These are phyloP conservation scores for Hericium coralloides DNA, from an alignment of 768 basidiomycete genomes.

Conservation along the genomic window DNA sequence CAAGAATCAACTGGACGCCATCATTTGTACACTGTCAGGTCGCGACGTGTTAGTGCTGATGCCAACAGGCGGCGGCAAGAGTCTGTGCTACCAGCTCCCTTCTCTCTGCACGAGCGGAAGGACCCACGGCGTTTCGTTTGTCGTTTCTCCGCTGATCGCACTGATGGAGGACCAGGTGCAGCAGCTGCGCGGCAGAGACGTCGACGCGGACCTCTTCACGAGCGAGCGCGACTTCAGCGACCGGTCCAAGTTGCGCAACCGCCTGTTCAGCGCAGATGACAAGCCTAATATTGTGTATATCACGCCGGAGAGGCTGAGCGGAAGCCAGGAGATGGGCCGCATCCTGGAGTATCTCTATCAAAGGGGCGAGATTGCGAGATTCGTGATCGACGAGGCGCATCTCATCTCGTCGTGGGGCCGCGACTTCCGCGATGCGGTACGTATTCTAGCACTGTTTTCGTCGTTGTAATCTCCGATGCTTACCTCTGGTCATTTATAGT, in stretches of 20 bases:
- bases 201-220: slow-evolving; percentile 51
- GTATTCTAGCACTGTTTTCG: neutral
- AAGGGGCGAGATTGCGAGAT: slow-evolving; percentile 59
- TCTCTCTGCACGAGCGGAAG: slow-evolving; percentile 67
- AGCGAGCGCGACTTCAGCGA: slow-evolving; percentile 24
- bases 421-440: slow-evolving; percentile 52
- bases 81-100: slow-evolving; percentile 84
- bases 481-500: slow-evolving; percentile 21
- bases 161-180: slow-evolving; percentile 87
- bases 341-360: slow-evolving; percentile 53
- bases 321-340: slow-evolving; percentile 44
- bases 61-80: slow-evolving; percentile 94
- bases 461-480: neutral
- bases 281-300: slow-evolving; percentile 74
- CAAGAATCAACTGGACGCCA: slow-evolving; percentile 78
- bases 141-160: slow-evolving; percentile 81
- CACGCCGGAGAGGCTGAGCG: slow-evolving; percentile 83
- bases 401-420: slow-evolving; percentile 93
- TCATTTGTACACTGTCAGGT: slow-evolving; percentile 69
- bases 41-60: slow-evolving; percentile 91
- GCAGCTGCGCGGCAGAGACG: slow-evolving; percentile 48
- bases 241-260: slow-evolving; percentile 25
- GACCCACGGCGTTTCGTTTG: slow-evolving; percentile 78
- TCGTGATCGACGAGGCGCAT: slow-evolving; percentile 96
- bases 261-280: slow-evolving; percentile 31